Evolutionary conservation across 2,329 filamentous ascomycete species (phyloP), one percentile per base, ranked within the genome.

Genomic region (Cladophialophora carrionii): DNA sequence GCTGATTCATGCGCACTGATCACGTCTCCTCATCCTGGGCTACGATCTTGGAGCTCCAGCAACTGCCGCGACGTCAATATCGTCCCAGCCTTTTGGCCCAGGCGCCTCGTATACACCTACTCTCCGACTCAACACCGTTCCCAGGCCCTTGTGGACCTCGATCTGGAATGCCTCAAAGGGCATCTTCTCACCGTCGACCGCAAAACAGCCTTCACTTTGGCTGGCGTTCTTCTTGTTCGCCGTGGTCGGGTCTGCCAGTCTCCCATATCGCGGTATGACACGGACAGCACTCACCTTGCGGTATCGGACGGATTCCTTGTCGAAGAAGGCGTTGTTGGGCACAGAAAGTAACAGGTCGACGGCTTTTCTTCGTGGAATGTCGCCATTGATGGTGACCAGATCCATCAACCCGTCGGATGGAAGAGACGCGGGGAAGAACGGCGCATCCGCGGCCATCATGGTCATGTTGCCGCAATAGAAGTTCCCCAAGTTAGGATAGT

Each of bases 381-480:
- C 87, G 64, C 92, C 93, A 64, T 91, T 85, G 67, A 96, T 88
- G 57, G 86, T 90, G 64, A 97, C 83, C 10, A 98, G 81, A 75
- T 99, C 95, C 79, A 96, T 87, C 68, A 89, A 84, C 10, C 94
- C 95, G 73, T 99, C 95, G 52, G 87, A 87, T 14, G 92, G 90
- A 8, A 94, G 83, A 0, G 94, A 85, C 0, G 91, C 89, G 29
- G 91, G 83, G 82, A 96, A 99, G 80, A 98, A 96, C 73, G 92
- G 92, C 64, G 88, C 84, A 69, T 94, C 89, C 12, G 91, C 84
- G 0, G 93, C 88, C 91, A 99, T 94, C 77, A 90, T 96, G 26
- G 90, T 87, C 89, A 98, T 96, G 76, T 97, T 99, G 67, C 95
- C 95, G 34, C 89, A 90, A 78, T 96, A 98, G 76, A 99, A 96